Evolutionary conservation across 306 rosid genomes (phyloP), one percentile per base, ranked within the genome.

Genomic region (Trichosanthes truncata): DNA sequence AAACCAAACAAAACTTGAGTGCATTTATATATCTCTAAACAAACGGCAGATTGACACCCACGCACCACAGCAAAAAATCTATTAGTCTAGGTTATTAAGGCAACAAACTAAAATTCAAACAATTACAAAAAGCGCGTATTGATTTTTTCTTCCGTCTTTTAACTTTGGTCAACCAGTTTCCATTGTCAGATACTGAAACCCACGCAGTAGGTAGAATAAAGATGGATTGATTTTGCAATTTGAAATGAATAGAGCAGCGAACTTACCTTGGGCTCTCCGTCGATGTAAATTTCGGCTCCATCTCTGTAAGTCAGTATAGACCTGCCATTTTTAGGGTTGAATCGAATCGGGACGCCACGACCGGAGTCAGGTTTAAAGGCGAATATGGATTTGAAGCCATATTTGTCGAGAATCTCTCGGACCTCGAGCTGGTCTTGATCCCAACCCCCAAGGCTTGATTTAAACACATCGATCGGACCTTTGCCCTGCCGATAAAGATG

Each of bases 371-470:
- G 80, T 46, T 84, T 89, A 78, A 92, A 95, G 0, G 97, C 97
- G 65, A 45, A 91, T 4, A 93, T n/a, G 35, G 91, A 82, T 75
- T 95, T 92, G 81, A 95, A 80, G 8, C 89, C 91, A 61, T 89
- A 78, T 15, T 86, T 90, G 9, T 95, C 93, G n/a, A 95, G 93
- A 38, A 92, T 89, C 33, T 90, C 89, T 0, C 93, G 85, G 9
- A 95, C 88, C 79, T 95, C 97, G 43, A 95, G 61, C 86, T 95
- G 93, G 85, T 95, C 89, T 82, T 90, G 97, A n/a, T 91, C 98
- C 93, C 93, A 93, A 41, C 97, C 97, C 0, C 97, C 98, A 3
- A 95, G 83, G 29, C 59, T 29, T 3, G 90, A 65, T 83, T 82
- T 88, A 86, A 91, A 91, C 21, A 88, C 90, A 13, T 80, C 93